Evolutionary conservation across 257 asterid genomes (phyloP).

Genomic region (Striga asiatica): DNA sequence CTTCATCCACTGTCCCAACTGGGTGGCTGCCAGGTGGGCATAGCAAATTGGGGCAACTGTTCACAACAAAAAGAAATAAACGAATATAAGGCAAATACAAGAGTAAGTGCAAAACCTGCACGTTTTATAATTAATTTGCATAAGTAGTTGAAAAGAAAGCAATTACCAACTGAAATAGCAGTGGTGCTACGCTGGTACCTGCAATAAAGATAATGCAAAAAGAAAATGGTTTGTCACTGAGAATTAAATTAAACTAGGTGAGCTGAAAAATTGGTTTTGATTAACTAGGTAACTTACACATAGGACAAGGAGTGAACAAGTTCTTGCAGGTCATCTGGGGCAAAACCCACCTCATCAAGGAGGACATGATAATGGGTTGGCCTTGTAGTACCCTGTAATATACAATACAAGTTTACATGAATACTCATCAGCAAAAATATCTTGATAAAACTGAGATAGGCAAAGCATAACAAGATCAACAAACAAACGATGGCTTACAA

Average conservation of each 20-base stretch:
- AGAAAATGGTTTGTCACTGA: background rate
- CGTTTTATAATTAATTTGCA: no score
- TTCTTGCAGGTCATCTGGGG: slow-evolving; percentile 74
- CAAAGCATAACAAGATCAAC: background rate
- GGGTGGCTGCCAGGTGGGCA: slow-evolving; percentile 23
- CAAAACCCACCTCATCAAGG: slow-evolving; percentile 56
- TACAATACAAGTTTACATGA: background rate
- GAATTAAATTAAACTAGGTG: background rate
- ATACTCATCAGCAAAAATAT: no score
- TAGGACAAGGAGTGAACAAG: slow-evolving; percentile 72
- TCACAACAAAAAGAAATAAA: no score
- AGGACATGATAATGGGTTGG: slow-evolving; percentile 79
- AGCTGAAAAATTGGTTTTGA: no score
- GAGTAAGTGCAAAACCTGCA: no score
- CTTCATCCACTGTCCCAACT: slow-evolving; percentile 22
- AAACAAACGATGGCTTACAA: no score
- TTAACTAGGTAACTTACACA: slow-evolving; percentile 42
- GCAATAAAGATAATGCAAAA: slow-evolving; percentile 4
- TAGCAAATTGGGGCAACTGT: slow-evolving; percentile 21
- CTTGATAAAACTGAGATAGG: no score
- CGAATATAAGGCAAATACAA: no score
- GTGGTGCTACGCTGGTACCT: slow-evolving; percentile 81
- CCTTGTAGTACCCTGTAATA: slow-evolving; percentile 60
- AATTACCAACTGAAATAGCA: slow-evolving; percentile 77
- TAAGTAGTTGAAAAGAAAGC: no score